Evolutionary conservation across 768 basidiomycete species (phyloP), one percentile per base, ranked within the genome.

Genomic region (Gelatoporia subvermispora): DNA sequence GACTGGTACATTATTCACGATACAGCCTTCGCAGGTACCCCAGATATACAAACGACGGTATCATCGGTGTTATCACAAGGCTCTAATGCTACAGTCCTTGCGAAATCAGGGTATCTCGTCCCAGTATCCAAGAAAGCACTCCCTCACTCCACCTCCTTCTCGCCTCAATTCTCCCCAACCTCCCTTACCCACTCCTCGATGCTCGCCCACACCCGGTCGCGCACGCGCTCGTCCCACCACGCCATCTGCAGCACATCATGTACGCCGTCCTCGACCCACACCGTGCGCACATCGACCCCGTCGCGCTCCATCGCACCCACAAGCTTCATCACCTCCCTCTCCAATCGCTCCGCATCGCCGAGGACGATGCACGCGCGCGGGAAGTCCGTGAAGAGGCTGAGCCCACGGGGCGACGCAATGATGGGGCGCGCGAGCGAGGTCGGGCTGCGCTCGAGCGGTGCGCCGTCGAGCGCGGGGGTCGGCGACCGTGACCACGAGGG

Each of bases 291-390:
- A 22, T 48, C 47, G 41, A 57, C 53, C 28, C 56, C 59, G 46
- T 60, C 60, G 35, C 58, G 51, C 55, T 63, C 62, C 62, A 61
- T 63, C 53, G 58, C 62, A 18, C 61, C 52, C 25, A 68, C 63
- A 38, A 78, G 62, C 51, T 67, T 69, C 44, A 63, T 61, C 18
- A 77, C 73, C 59, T 79, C 77, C 24, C 68, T 61, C 54, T 75
- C 75, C 22, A 78, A 63, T 49, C 77, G 64, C 64, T 79, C 78
- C 35, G 75, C 76, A 51, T 76, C 74, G 3, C 78, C 78, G 25
- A 73, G 67, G 18, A 76, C 68, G 43, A 78, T 63, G 38, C 76
- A 61, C 20, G 72, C 62, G 39, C 61, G 65, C 28, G 77, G 74
- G 49, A 78, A 79, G 24, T 63, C 67, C 21, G 63, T 68, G 56